A percentile compares a stretch with the other conserved stretches of the same genome.
phyloP scores from a whole-genome alignment of 2,329 filamentous ascomycete species.

The Harringtonia aguacate region DNA sequence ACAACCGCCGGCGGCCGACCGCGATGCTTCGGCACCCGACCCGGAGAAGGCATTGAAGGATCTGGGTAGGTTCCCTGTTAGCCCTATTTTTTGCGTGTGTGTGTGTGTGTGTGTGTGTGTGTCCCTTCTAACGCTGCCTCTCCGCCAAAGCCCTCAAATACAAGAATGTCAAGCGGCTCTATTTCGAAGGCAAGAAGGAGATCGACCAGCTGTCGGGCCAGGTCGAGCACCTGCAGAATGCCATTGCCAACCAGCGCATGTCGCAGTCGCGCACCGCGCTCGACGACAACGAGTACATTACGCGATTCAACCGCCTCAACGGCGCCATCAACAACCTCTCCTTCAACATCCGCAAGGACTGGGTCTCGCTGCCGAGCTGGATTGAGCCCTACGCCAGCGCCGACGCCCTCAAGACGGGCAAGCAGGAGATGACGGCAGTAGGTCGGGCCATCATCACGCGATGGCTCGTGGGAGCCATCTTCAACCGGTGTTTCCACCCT shows the following conservation, averaged over 20 bases:
- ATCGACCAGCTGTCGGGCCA: conserved; percentile 81
- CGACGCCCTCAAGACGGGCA: conserved; percentile 76
- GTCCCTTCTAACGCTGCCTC: too few species aligned
- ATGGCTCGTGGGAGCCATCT: conserved; percentile 86
- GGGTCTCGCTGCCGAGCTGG: conserved; percentile 74
- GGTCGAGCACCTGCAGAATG: conserved; percentile 91
- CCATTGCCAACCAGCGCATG: conserved; percentile 90
- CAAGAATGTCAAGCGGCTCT: conserved; percentile 94
- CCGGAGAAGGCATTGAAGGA: conserved; percentile 48
- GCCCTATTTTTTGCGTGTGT: not conserved
- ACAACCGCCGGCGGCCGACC: conserved; percentile 35
- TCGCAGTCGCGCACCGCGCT: conserved; percentile 89
- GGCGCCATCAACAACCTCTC: conserved; percentile 90
- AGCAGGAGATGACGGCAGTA: conserved; percentile 95
- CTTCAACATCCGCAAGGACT: conserved; percentile 94
- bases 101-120: too few species aligned
- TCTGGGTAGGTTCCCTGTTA: conserved; percentile 31
- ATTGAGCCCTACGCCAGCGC: conserved; percentile 69
- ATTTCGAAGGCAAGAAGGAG: conserved; percentile 89
- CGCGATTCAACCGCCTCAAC: conserved; percentile 81
- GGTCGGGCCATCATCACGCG: conserved; percentile 79
- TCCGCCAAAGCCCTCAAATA: conserved; percentile 70
- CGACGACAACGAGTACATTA: conserved; percentile 89
- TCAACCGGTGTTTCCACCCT: conserved; percentile 88
- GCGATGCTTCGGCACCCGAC: conserved; percentile 26